Evolutionary conservation across 176 grass and related monocot species (phyloP).

Genomic region (Bothriochloa decipiens): DNA sequence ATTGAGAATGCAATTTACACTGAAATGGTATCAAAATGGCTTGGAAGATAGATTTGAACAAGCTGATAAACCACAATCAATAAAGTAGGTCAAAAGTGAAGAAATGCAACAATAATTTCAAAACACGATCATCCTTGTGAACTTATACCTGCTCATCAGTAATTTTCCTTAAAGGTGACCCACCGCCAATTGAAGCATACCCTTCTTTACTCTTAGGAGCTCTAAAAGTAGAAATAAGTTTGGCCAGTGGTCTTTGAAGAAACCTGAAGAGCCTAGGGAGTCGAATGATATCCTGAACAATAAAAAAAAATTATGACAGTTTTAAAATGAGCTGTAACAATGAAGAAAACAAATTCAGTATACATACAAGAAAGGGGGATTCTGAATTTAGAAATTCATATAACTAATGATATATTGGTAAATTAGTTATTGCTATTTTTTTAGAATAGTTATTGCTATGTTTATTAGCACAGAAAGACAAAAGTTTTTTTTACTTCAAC

Average conservation of each 20-base stretch:
- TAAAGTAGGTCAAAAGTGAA: background rate
- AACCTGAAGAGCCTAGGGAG: slow-evolving; percentile 90
- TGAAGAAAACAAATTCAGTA: slow-evolving; percentile 9
- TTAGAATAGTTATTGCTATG: background rate
- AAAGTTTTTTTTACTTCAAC: background rate
- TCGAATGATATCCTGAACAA: slow-evolving; percentile 85
- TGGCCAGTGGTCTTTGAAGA: slow-evolving; percentile 95
- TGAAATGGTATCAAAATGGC: background rate
- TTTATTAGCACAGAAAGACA: background rate
- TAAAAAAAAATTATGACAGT: slow-evolving; percentile 29
- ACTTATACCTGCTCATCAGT: slow-evolving; percentile 89
- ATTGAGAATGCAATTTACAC: slow-evolving; percentile 25
- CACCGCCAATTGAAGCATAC: slow-evolving; percentile 96
- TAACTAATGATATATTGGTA: background rate
- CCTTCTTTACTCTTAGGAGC: slow-evolving; percentile 99
- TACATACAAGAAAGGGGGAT: background rate
- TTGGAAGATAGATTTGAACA: background rate
- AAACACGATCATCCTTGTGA: background rate
- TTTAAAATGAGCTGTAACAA: background rate
- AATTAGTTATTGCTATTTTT: background rate
- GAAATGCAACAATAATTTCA: background rate
- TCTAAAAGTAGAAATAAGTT: slow-evolving; percentile 85
- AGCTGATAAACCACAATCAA: slow-evolving; percentile 5
- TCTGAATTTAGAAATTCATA: background rate
- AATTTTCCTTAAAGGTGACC: slow-evolving; percentile 91